Conservation (phyloP, 2,329 filamentous ascomycete species). For the Botryotinia convoluta region DNA sequence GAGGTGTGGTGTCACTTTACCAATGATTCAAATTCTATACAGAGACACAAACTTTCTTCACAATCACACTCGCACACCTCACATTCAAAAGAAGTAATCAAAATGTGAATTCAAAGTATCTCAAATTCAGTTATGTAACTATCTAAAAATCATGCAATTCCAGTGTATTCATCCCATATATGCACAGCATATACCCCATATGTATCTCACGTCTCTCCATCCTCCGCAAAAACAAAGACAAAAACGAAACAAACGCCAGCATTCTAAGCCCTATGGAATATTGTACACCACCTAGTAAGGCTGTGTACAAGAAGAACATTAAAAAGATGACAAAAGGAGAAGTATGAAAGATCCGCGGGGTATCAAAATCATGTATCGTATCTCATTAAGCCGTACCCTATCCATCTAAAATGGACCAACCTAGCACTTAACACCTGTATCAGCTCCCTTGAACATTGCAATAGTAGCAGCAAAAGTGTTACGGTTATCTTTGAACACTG, state of each 20-base stretch:
- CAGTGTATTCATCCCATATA: neutral
- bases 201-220: neutral
- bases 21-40: too few species aligned
- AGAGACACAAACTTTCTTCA: neutral
- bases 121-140: neutral
- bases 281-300: neutral
- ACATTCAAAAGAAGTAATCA: neutral
- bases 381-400: neutral
- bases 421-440: slow-evolving; percentile 12
- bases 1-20: too few species aligned
- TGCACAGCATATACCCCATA: neutral
- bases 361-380: neutral
- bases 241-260: neutral
- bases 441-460: slow-evolving; percentile 45
- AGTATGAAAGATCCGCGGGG: neutral
- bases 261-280: neutral
- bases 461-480: slow-evolving; percentile 65
- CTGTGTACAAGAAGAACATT: neutral
- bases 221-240: neutral
- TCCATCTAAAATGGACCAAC: neutral
- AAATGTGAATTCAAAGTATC: neutral
- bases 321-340: slow-evolving; percentile 1
- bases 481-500: slow-evolving; percentile 59
- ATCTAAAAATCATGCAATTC: neutral
- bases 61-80: neutral